Percentiles rank a stretch among this genome's conserved stretches.
These are phyloP conservation scores for Helicocarpus griseus DNA, from an alignment of 2,329 filamentous ascomycete genomes.

Conservation along the genomic window DNA sequence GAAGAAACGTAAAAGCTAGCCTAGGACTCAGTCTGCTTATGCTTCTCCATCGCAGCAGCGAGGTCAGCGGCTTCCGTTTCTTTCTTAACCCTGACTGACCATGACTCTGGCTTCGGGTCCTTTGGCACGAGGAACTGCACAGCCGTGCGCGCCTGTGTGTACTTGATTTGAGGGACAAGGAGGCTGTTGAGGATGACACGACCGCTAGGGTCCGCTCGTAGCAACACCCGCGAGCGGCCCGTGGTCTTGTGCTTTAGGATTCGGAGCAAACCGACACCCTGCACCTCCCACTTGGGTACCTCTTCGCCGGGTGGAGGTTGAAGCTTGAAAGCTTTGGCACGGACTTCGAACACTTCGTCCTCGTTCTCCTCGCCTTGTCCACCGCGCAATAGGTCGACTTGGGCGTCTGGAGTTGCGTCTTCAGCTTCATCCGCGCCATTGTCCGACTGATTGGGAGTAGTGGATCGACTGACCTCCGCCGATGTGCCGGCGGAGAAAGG, in stretches of 20 bases:
- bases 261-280: conserved; percentile 62
- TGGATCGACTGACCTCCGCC: conserved; percentile 33
- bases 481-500: conserved; percentile 23
- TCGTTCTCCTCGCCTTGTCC: conserved; percentile 65
- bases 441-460: conserved; percentile 38
- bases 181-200: conserved; percentile 63
- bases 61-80: conserved; percentile 42
- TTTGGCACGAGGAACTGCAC: conserved; percentile 39
- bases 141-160: conserved; percentile 46
- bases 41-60: conserved; percentile 33
- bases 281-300: conserved; percentile 49
- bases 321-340: conserved; percentile 60
- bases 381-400: conserved; percentile 59
- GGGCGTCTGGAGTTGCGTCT: conserved; percentile 50
- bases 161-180: conserved; percentile 52
- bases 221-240: conserved; percentile 55
- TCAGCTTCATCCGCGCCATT: conserved; percentile 30
- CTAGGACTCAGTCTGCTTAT: conserved; percentile 33
- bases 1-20: conserved; percentile 3
- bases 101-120: conserved; percentile 56
- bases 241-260: conserved; percentile 65
- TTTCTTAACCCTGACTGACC: conserved; percentile 62
- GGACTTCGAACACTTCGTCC: conserved; percentile 57
- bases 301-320: conserved; percentile 22
- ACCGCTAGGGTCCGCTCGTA: conserved; percentile 67